Percentiles rank a stretch among this genome's conserved stretches.
These are phyloP conservation scores for Yamadazyma conglobata DNA, from an alignment of 1,139 yeast genomes.

Conservation along the genomic window DNA sequence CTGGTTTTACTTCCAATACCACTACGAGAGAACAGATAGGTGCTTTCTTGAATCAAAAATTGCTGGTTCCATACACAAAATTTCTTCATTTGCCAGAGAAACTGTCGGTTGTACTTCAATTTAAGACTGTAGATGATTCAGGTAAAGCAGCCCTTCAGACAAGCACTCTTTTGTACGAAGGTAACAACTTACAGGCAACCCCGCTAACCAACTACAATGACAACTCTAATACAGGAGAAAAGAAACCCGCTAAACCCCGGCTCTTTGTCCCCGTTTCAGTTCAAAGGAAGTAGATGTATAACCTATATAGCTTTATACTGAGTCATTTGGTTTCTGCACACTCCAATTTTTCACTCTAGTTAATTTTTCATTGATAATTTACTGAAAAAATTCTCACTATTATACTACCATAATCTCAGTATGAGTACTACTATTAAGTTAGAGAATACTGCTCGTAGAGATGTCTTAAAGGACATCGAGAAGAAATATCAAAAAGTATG, in stretches of 20 bases:
- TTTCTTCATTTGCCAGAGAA: slow-evolving; percentile 30
- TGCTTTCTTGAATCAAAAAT: slow-evolving; percentile 24
- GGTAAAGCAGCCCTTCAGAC: slow-evolving; percentile 45
- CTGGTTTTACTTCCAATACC: slow-evolving; percentile 45
- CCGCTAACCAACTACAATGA: no score
- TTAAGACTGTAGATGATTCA: slow-evolving; percentile 42
- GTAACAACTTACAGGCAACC: no score
- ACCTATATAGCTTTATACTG: no score
- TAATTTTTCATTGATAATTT: no score
- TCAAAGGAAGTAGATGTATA: slow-evolving; percentile 3
- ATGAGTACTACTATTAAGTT: slow-evolving; percentile 46
- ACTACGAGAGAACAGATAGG: slow-evolving; percentile 41
- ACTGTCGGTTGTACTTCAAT: slow-evolving; percentile 48
- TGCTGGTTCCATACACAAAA: slow-evolving; percentile 34
- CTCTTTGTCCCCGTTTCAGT: slow-evolving; percentile 8
- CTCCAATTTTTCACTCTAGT: no score
- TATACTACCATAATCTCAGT: slow-evolving; percentile 6
- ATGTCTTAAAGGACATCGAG: slow-evolving; percentile 84
- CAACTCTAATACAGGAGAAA: no score
- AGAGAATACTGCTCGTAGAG: slow-evolving; percentile 82
- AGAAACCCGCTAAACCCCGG: slow-evolving; percentile 1
- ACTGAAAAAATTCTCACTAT: no score
- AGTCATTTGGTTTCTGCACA: slow-evolving; percentile 7
- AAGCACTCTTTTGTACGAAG: no score
- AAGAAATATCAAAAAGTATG: slow-evolving; percentile 84